phyloP scores from a whole-genome alignment of 192 early-diverging fungal genomes.

The Backusella morwellensis region DNA sequence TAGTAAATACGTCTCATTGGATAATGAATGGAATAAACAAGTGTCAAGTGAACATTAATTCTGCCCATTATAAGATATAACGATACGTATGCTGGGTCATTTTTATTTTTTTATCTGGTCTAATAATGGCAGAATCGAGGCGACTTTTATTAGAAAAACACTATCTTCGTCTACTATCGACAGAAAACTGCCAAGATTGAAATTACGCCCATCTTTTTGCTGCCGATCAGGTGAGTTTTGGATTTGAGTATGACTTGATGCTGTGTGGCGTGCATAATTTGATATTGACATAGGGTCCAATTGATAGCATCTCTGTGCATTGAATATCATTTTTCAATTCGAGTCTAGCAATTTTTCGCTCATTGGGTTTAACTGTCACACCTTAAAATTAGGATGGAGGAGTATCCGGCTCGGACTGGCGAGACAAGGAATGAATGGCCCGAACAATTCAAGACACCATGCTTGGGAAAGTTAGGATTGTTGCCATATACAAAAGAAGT shows the following conservation, averaged over 20 bases:
- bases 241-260: not conserved
- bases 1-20: slow-evolving; percentile 13
- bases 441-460: too few relatives aligned
- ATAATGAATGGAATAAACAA: slow-evolving; percentile 42
- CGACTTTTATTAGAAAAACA: slow-evolving; percentile 58
- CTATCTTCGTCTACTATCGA: slow-evolving; percentile 58
- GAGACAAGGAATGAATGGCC: too few relatives aligned
- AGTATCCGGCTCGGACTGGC: too few relatives aligned
- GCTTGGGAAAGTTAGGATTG: too few relatives aligned
- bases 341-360: slow-evolving; percentile 11
- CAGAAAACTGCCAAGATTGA: slow-evolving; percentile 49
- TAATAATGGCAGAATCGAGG: slow-evolving; percentile 58
- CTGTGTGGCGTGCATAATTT: not conserved
- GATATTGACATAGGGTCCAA: slow-evolving; percentile 47
- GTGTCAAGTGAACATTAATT: slow-evolving; percentile 57
- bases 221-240: not conserved
- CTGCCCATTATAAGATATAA: slow-evolving; percentile 24
- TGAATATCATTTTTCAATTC: too few relatives aligned
- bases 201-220: not conserved
- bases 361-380: too few relatives aligned
- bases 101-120: slow-evolving; percentile 36
- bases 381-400: too few relatives aligned
- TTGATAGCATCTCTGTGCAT: too few relatives aligned
- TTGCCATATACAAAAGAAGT: too few relatives aligned
- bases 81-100: not conserved